Percentiles rank a stretch among this genome's conserved stretches.
Conservation (phyloP, 2,329 filamentous ascomycete species). For the Nannizzia gypsea region DNA sequence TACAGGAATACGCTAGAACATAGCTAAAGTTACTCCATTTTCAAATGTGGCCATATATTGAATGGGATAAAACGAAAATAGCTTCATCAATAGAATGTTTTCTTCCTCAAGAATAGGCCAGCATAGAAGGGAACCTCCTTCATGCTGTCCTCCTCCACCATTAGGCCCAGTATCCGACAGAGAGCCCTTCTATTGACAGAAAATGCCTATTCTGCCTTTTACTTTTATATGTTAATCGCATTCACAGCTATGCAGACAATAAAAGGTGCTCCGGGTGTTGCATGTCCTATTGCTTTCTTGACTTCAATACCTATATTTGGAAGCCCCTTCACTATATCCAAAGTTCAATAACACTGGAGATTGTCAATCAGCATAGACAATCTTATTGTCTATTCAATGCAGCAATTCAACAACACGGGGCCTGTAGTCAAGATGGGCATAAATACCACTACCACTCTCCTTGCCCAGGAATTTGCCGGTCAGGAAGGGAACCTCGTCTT, state of each 20-base stretch:
- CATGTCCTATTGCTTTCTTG: slow-evolving; percentile 1
- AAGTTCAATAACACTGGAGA: not conserved
- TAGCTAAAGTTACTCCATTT: not conserved
- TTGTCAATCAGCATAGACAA: not conserved
- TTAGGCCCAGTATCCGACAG: not conserved
- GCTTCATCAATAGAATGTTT: not conserved
- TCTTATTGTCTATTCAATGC: not conserved
- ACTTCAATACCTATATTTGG: slow-evolving; percentile 2
- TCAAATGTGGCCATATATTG: not conserved
- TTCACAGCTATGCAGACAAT: slow-evolving; percentile 8
- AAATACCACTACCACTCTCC: not conserved
- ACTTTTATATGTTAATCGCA: slow-evolving; percentile 3
- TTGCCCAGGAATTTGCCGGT: not conserved
- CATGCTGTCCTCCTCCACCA: not conserved
- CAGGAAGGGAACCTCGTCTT: not conserved
- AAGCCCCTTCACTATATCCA: not conserved
- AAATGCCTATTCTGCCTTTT: not conserved
- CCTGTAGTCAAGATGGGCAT: not conserved
- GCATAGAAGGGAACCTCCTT: not conserved
- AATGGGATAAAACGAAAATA: not conserved
- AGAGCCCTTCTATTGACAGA: not conserved
- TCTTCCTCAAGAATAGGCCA: not conserved
- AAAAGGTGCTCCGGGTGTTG: slow-evolving; percentile 4
- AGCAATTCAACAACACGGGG: not conserved
- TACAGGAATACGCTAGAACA: not conserved